Percentiles rank a stretch among this genome's conserved stretches.
Conservation (phyloP, 345 rosid species). For the Eutrema yunnanense region DNA sequence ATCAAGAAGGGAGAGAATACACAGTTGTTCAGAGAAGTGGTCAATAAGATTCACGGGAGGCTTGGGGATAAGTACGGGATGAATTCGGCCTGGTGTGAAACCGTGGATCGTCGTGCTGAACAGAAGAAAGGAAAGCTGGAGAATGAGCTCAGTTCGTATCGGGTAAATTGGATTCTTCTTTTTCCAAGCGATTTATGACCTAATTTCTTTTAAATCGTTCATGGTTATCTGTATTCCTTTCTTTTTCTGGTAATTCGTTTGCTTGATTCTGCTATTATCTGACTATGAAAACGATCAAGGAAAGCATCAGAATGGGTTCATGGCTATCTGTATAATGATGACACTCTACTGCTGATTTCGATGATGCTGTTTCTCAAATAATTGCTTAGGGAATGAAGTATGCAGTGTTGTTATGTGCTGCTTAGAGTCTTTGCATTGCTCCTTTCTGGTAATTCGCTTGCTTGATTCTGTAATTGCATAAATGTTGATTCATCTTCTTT, state of each 20-base stretch:
- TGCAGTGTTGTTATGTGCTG: background rate
- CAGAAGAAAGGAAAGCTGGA: constrained; percentile 86
- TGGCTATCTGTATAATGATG: background rate
- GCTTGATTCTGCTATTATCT: background rate
- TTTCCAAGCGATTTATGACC: constrained; percentile 1
- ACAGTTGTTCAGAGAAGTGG: constrained; percentile 72
- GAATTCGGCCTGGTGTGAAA: constrained; percentile 73
- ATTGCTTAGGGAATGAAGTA: background rate
- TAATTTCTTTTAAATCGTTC: background rate
- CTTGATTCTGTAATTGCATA: background rate
- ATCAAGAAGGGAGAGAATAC: constrained; percentile 95
- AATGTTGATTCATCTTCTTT: background rate
- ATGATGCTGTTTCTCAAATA: background rate
- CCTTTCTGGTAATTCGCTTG: background rate
- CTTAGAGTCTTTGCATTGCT: background rate
- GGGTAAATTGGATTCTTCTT: constrained; percentile 41
- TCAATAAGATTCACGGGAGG: constrained; percentile 57
- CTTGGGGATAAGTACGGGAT: constrained; percentile 56
- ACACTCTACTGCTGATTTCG: background rate
- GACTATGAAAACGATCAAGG: constrained; percentile 32
- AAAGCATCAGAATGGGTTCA: constrained; percentile 64
- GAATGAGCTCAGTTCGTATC: constrained; percentile 87
- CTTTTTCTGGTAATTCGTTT: background rate
- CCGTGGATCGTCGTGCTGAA: constrained; percentile 71
- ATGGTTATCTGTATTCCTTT: background rate